Evolutionary conservation across 805 yeast genomes (phyloP).

Genomic region (Saccharomycopsis microspora): DNA sequence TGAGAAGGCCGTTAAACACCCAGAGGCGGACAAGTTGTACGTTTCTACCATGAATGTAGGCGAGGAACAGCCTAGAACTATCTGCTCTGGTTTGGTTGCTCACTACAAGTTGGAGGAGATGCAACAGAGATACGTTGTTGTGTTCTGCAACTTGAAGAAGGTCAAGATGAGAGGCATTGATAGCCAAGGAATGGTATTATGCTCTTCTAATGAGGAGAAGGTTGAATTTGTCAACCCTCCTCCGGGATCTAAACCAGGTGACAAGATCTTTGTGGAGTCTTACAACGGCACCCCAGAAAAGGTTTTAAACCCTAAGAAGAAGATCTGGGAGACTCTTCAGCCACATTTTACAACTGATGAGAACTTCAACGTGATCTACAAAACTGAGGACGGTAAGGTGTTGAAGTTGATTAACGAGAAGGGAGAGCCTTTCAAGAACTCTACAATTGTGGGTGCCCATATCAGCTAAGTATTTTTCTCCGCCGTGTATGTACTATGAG

Average conservation of each 20-base stretch:
- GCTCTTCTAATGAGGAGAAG: conserved; percentile 58
- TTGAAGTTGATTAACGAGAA: conserved; percentile 64
- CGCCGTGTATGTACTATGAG: too few species aligned
- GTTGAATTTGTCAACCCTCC: conserved; percentile 97
- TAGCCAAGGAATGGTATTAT: conserved; percentile 92
- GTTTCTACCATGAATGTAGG: conserved; percentile 96
- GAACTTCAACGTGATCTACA: conserved; percentile 65
- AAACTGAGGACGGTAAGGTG: conserved; percentile 59
- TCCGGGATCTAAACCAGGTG: conserved; percentile 86
- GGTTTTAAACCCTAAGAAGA: conserved; percentile 94
- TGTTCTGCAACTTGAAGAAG: conserved; percentile 93
- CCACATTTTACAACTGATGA: conserved; percentile 81
- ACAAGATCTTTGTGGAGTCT: conserved; percentile 89
- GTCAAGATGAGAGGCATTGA: conserved; percentile 97
- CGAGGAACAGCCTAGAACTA: conserved; percentile 87
- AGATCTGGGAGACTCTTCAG: conserved; percentile 92
- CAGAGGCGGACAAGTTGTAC: conserved; percentile 93
- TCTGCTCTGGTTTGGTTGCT: conserved; percentile 92
- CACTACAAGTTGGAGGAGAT: conserved; percentile 83
- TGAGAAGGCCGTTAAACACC: conserved; percentile 93
- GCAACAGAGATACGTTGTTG: conserved; percentile 88
- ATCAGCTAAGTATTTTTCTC: conserved; percentile 40
- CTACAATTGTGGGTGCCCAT: conserved; percentile 61
- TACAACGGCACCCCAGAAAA: conserved; percentile 83
- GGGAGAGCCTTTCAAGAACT: conserved; percentile 69